phyloP scores from a whole-genome alignment of 2,329 filamentous ascomycete genomes.

The Sporothrix phasma region DNA sequence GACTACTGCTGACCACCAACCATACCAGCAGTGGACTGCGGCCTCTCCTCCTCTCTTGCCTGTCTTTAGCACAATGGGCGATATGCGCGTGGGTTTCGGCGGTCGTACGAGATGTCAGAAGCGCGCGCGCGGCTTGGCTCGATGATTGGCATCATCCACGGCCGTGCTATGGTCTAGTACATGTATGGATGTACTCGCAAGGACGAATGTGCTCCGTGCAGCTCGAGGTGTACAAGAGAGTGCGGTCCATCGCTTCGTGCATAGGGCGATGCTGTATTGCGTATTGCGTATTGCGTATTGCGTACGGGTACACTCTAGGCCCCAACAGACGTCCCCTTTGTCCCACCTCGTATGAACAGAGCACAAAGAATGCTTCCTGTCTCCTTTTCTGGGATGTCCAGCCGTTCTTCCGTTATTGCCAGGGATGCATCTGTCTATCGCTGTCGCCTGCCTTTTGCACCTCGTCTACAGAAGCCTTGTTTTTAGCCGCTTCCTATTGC shows the following conservation, averaged over 20 bases:
- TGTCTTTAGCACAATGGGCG: too few relatives aligned
- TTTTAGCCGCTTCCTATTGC: too few relatives aligned
- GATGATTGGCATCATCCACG: conserved; percentile 4
- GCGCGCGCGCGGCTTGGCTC: background rate
- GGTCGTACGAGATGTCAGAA: conserved; percentile 5
- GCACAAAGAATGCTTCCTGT: background rate
- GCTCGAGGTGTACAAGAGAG: background rate
- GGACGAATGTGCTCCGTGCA: background rate
- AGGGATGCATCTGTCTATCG: background rate
- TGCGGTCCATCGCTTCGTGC: background rate
- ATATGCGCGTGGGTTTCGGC: background rate
- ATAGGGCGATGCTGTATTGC: background rate
- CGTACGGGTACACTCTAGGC: too few relatives aligned
- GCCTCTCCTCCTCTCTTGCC: too few relatives aligned
- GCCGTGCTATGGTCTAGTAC: background rate
- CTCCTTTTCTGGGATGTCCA: background rate
- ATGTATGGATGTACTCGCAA: background rate
- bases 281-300: too few relatives aligned
- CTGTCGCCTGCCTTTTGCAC: background rate
- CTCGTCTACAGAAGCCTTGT: background rate
- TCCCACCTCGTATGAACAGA: background rate
- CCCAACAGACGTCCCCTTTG: background rate
- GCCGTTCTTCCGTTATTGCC: background rate
- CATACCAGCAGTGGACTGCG: too few relatives aligned
- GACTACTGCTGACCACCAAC: too few relatives aligned